Conservation (phyloP, 139 green algal genomes). For the Volvox reticuliferus region DNA sequence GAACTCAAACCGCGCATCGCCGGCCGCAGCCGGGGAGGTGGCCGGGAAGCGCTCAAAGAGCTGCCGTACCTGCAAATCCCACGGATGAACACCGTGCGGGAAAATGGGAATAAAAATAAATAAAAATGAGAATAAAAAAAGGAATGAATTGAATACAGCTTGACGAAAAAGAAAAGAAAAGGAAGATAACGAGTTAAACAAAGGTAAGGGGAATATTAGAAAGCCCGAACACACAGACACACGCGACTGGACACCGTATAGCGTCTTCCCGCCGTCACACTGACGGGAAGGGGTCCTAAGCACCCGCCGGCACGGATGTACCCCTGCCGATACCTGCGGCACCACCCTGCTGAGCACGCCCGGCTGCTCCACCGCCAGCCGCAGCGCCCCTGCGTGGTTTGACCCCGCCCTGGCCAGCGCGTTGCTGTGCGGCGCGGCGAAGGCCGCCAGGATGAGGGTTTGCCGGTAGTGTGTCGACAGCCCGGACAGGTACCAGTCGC, state of each 20-base stretch:
- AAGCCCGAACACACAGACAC: no score
- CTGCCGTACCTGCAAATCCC: constrained; percentile 77
- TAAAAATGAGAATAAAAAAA: no score
- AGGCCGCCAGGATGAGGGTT: constrained; percentile 89
- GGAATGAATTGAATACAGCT: no score
- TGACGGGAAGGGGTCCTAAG: no score
- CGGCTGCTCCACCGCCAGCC: constrained; percentile 56
- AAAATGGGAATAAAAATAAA: not conserved
- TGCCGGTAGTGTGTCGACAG: constrained; percentile 71
- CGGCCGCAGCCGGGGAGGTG: constrained; percentile 49
- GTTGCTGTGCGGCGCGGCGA: constrained; percentile 84
- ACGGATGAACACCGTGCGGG: not conserved
- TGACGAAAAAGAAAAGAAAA: no score
- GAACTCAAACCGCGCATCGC: constrained; percentile 87
- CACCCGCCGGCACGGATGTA: no score
- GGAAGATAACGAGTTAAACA: no score
- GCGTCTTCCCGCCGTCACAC: no score
- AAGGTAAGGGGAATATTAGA: no score
- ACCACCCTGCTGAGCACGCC: constrained; percentile 86
- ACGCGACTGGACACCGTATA: no score
- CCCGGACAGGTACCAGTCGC: constrained; percentile 63
- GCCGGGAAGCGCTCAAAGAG: constrained; percentile 89
- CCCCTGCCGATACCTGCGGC: constrained; percentile 84
- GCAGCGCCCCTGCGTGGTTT: constrained; percentile 70
- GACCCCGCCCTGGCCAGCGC: constrained; percentile 73